Evolutionary conservation across 371 early-diverging fungal species (phyloP), one percentile per base, ranked within the genome.

Genomic region (Dichotomocladium elegans): DNA sequence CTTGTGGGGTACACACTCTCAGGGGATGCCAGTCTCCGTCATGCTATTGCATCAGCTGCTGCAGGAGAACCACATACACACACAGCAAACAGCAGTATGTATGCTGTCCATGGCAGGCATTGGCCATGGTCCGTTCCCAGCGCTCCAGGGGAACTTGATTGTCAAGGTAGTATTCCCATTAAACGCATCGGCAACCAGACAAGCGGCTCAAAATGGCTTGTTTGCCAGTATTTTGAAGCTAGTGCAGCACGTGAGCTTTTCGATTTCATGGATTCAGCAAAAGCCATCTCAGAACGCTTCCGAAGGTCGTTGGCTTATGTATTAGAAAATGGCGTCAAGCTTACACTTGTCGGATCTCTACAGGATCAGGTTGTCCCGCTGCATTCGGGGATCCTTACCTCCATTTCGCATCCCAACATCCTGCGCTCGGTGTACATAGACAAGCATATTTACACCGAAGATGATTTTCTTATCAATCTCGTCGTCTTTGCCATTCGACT

Each of bases 341-440:
- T 88, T 11, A 79, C 86, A 0, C 70, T 88, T 55, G 68, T 88
- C 55, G 81, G 89, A 17, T 79, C 87, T 8, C 66, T 94, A 89
- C 92, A 92, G 48, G 96, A 96, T 61, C 95, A 96, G 60, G 95
- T 94, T 0, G 95, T 95, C 0, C 96, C 96, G 43, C 73, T 95
- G 17, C 92, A 95, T 68, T 96, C 96, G 11, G 91, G 92, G 0
- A 81, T 89, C 21, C 74, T 95, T 74, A 85, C 89, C 24, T 90
- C 91, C 8, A 76, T 91, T 21, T 67, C 82, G 11, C 96, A 96
- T 61, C 94, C 92, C 3, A 86, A 88, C 40, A 80, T 96, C 14
- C 84, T 87, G 43, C 87, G 97, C 8, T 93, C 93, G 1, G 74
- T 95, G 4, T 93, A 93, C 55, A 88, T 95, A 51, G 91, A 93